Percentiles rank a stretch among this genome's conserved stretches.
These are phyloP conservation scores for Trichoderma atroviride DNA, from an alignment of 2,329 filamentous ascomycete genomes.

Conservation along the genomic window DNA sequence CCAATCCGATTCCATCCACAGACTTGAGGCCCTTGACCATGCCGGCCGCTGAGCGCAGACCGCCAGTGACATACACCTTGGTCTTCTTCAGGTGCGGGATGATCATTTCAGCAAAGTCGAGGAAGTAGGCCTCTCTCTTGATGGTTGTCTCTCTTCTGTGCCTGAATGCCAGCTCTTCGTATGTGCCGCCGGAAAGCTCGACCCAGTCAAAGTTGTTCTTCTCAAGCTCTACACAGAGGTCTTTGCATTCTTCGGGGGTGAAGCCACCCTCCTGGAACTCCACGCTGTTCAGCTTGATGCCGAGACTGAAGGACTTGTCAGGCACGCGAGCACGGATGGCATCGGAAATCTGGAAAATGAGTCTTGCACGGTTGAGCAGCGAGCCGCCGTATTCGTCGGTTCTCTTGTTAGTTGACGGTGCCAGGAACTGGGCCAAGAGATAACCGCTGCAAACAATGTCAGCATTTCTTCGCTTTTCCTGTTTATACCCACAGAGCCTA, in stretches of 20 bases:
- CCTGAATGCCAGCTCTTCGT: constrained; percentile 55
- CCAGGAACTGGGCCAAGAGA: constrained; percentile 57
- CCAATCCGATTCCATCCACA: constrained; percentile 64
- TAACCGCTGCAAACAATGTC: constrained; percentile 44
- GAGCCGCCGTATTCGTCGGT: constrained; percentile 55
- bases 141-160: constrained; percentile 57
- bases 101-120: constrained; percentile 61
- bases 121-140: constrained; percentile 61
- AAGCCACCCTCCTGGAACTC: constrained; percentile 60
- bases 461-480: neutral
- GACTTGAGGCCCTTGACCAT: constrained; percentile 61
- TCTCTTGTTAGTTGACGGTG: constrained; percentile 51
- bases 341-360: constrained; percentile 50
- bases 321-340: constrained; percentile 39
- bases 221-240: constrained; percentile 52
- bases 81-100: constrained; percentile 50
- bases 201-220: constrained; percentile 58
- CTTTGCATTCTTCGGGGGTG: constrained; percentile 52
- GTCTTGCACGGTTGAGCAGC: constrained; percentile 47
- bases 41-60: constrained; percentile 55
- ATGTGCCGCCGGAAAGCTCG: constrained; percentile 63
- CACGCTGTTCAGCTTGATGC: constrained; percentile 61
- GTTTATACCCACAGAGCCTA: neutral
- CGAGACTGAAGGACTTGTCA: constrained; percentile 45
- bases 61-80: constrained; percentile 61